Evolutionary conservation across 2,329 filamentous ascomycete species (phyloP), one percentile per base, ranked within the genome.

Genomic region (Trichophyton simii): DNA sequence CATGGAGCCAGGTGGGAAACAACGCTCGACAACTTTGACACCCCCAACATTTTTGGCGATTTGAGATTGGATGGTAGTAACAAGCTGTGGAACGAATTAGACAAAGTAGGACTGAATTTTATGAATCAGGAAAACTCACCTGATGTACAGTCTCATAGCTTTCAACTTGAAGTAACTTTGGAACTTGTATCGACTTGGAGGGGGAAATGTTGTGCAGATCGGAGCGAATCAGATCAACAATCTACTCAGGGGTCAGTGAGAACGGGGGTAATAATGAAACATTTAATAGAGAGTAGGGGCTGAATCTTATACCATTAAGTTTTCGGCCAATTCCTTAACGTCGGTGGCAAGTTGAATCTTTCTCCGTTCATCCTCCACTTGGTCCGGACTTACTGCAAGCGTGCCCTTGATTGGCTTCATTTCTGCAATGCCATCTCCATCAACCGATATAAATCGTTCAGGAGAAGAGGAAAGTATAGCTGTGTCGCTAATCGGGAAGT

Each of bases 341-440:
- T 89, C 82, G 62, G 87, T 83, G 13, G 96, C 82, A 44, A 95
- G 83, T 15, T 61, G 58, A 34, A 59, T 42, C 31, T 77, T 76
- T 63, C 86, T 84, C 0, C 92, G 91, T 68, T 88, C 82, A 3
- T 80, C 82, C n/a, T 87, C 78, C 0, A 87, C 94, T 42, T 87
- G 84, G 1, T 78, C 79, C 0, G 79, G 77, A 0, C 82, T 83
- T 68, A 95, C 95, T 67, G 86, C 86, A n/a, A 96, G 90, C 0
- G 92, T 97, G 57, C 92, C 92, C 77, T 97, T 97, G 84, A 97
- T 97, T 0, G 92, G 92, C 6, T 91, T 85, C 80, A 96, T 94
- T 64, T 77, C 74, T 1, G 78, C 67, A 3, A 70, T 72, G 0
- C 73, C 74, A 11, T 69, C 66, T 46, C 80, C 77, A 46, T 80